Conservation (phyloP, 768 basidiomycete genomes). For the Cystobasidium tubakii region DNA sequence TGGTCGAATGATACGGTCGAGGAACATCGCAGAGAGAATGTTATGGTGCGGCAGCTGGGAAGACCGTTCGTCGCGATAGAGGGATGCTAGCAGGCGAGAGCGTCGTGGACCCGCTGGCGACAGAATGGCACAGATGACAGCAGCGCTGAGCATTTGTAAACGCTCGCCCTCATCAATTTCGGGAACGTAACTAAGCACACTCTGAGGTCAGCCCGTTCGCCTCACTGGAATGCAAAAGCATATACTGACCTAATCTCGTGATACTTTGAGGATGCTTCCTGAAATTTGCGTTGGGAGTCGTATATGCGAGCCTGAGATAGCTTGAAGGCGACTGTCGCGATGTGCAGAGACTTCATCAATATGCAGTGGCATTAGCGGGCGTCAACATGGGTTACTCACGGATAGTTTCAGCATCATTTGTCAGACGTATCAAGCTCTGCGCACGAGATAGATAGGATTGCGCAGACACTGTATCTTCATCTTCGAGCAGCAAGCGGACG, state of each 20-base stretch:
- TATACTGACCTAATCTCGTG: constrained; percentile 83
- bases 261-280: constrained; percentile 88
- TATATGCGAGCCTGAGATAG: constrained; percentile 89
- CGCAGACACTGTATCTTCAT: constrained; percentile 94
- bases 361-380: background rate
- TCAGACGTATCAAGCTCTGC: constrained; percentile 74
- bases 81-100: constrained; percentile 80
- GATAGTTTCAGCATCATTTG: constrained; percentile 69
- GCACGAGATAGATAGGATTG: constrained; percentile 97
- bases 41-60: constrained; percentile 71
- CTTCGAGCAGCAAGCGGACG: constrained; percentile 85
- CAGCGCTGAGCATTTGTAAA: constrained; percentile 75
- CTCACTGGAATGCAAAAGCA: background rate
- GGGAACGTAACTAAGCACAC: constrained; percentile 39
- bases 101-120: constrained; percentile 96
- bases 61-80: constrained; percentile 90
- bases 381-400: constrained; percentile 45
- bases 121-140: constrained; percentile 91
- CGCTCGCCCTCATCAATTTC: constrained; percentile 93
- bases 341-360: background rate
- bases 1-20: constrained; percentile 89
- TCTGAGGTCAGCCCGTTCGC: background rate
- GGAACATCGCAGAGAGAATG: constrained; percentile 95
- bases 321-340: constrained; percentile 65
- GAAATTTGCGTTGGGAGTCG: constrained; percentile 83